A percentile compares a stretch with the other conserved stretches of the same genome.
Conservation (phyloP, 1,284 basidiomycete genomes). For the Termitomyces sp. region DNA sequence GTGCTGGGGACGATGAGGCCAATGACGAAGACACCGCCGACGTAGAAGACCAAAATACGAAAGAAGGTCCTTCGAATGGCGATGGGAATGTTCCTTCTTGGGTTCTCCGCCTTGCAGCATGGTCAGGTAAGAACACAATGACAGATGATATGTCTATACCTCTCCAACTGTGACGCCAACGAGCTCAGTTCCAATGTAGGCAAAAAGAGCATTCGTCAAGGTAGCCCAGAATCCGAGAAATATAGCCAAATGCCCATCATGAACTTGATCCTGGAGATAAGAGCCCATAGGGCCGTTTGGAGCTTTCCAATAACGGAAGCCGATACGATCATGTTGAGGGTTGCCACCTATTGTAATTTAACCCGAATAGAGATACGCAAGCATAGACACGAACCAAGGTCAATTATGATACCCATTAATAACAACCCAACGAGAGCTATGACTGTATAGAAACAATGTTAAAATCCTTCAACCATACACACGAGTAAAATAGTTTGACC, state of each 20-base stretch:
- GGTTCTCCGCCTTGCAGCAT: constrained; percentile 35
- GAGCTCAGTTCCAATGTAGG: constrained; percentile 45
- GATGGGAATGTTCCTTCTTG: constrained; percentile 41
- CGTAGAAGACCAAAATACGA: constrained; percentile 62
- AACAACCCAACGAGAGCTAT: constrained; percentile 57
- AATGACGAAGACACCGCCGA: constrained; percentile 64
- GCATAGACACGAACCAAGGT: constrained; percentile 31
- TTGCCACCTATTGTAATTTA: constrained; percentile 46
- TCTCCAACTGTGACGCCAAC: constrained; percentile 50
- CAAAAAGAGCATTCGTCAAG: constrained; percentile 42
- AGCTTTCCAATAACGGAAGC: constrained; percentile 56
- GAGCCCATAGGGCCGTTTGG: constrained; percentile 46
- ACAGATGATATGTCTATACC: constrained; percentile 16
- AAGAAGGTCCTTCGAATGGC: constrained; percentile 46
- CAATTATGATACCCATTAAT: constrained; percentile 54
- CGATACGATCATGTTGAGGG: constrained; percentile 58
- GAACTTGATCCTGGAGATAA: constrained; percentile 41
- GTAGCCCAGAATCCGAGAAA: constrained; percentile 64
- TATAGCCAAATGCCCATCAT: constrained; percentile 41
- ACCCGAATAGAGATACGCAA: background rate
- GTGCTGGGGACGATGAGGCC: constrained; percentile 54
- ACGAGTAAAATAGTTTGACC: constrained; percentile 21
- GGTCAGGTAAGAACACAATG: background rate
- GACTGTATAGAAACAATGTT: constrained; percentile 27
- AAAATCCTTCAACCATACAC: background rate